Evolutionary conservation across 805 yeast species (phyloP), one percentile per base, ranked within the genome.

Genomic region (Metschnikowia matae): DNA sequence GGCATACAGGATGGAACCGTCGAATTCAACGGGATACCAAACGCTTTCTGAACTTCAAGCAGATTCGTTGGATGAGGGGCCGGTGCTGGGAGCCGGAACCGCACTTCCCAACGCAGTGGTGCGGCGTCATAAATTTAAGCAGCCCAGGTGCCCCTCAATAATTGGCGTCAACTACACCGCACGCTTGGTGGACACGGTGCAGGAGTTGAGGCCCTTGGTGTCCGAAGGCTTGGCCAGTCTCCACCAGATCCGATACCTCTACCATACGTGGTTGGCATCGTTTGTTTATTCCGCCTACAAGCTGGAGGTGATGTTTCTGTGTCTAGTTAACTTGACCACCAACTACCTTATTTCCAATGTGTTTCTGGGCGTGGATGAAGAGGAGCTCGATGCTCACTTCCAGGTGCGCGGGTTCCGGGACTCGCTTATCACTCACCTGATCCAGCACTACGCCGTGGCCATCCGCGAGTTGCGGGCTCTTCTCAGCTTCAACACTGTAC

Each of bases 321-420:
- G 73, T 46, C 64, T 71, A 48, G 44, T 67, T 37, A 71, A 71
- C 55, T 63, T 71, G 49, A 67, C 74, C 38, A 68, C 75, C 11
- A 71, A 71, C 54, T 71, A 66, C 50, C 55, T 71, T 46, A 63
- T 69, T 34, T 62, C 73, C 36, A 71, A 65, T 43, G 57, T 56
- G 35, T 60, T 67, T 45, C 59, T 57, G 44, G 61, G 54, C 39
- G 32, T 38, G 20, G 46, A 47, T 21, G 35, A 54, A 6, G 14
- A 36, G 21, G 37, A 42, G 3, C 48, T 32, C 21, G 55, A 47
- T 15, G 47, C 51, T 36, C 52, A 55, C 7, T 47, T 46, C 13
- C 54, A 51, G 23, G 49, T 46, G 38, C 56, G 60, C 7, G 55
- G 51, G 26, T 43, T 57, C 34, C 66, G 63, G 40, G 65, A 66